These are phyloP conservation scores for Aspergillus quadricinctus DNA, from an alignment of 2,329 filamentous ascomycete genomes.

Conservation along the genomic window DNA sequence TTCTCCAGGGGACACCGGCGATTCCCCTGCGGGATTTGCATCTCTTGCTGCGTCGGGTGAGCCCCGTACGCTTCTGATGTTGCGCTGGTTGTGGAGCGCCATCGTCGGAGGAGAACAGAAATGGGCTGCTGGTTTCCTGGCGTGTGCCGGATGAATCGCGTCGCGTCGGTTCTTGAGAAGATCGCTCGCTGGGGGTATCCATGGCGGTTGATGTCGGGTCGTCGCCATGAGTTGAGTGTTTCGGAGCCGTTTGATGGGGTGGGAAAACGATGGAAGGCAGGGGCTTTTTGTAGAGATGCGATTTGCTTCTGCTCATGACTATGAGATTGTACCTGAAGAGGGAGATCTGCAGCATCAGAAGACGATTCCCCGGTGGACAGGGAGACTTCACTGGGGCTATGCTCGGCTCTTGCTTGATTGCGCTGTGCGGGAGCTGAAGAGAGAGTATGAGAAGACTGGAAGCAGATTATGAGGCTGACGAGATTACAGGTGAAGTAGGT, in stretches of 20 bases:
- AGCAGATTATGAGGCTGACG: not conserved
- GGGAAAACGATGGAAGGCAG: not conserved
- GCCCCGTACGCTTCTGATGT: slow-evolving; percentile 18
- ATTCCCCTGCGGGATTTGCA: slow-evolving; percentile 8
- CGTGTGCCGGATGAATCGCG: slow-evolving; percentile 15
- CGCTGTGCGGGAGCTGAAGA: slow-evolving; percentile 16
- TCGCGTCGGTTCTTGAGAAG: slow-evolving; percentile 23
- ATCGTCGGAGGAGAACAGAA: slow-evolving; percentile 5
- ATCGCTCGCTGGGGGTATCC: slow-evolving; percentile 27
- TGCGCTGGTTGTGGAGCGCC: slow-evolving; percentile 11
- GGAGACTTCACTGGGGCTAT: slow-evolving; percentile 23
- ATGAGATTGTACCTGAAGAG: slow-evolving; percentile 19
- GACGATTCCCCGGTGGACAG: slow-evolving; percentile 19
- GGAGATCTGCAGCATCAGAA: slow-evolving; percentile 18
- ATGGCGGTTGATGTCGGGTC: slow-evolving; percentile 23
- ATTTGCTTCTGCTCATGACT: slow-evolving; percentile 24
- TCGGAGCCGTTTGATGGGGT: slow-evolving; percentile 17
- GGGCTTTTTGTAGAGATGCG: slow-evolving; percentile 22
- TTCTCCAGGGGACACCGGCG: slow-evolving; percentile 18
- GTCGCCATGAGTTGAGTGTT: slow-evolving; percentile 24
- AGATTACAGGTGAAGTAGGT: not conserved
- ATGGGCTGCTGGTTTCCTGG: slow-evolving; percentile 21
- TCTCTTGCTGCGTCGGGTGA: not conserved
- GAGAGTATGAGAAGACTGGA: not conserved
- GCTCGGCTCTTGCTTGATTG: slow-evolving; percentile 21